These are phyloP conservation scores for Staphylotrichum tortipilum DNA, from an alignment of 495 filamentous ascomycete genomes.

Conservation along the genomic window DNA sequence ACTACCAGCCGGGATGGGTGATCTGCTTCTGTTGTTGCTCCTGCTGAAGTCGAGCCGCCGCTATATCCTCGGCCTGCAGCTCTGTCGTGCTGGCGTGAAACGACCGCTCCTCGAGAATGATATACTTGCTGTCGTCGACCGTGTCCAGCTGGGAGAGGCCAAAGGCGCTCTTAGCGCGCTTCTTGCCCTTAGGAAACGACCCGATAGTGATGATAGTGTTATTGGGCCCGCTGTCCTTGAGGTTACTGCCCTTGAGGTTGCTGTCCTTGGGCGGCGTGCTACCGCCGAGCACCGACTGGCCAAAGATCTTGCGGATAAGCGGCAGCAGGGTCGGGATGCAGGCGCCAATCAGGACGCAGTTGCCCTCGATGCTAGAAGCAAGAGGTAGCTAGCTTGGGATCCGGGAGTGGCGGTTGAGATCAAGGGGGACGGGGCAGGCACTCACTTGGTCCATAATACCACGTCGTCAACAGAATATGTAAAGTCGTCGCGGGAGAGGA, in stretches of 20 bases:
- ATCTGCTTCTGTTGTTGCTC: too few relatives aligned
- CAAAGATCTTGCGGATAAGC: slow-evolving; percentile 16
- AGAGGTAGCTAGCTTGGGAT: too few relatives aligned
- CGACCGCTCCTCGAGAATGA: slow-evolving; percentile 15
- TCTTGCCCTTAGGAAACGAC: slow-evolving; percentile 14
- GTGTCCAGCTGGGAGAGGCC: slow-evolving; percentile 9
- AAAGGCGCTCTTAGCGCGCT: not conserved
- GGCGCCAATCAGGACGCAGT: slow-evolving; percentile 17
- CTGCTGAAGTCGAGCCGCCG: too few relatives aligned
- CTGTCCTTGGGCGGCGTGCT: too few relatives aligned
- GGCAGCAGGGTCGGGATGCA: slow-evolving; percentile 21
- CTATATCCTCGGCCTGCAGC: slow-evolving; percentile 2
- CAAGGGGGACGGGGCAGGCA: too few relatives aligned
- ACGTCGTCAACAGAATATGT: slow-evolving; percentile 19
- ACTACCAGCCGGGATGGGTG: too few relatives aligned
- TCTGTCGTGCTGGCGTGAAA: slow-evolving; percentile 12
- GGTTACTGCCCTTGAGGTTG: not conserved
- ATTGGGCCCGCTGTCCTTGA: not conserved
- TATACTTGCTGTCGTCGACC: slow-evolving; percentile 15
- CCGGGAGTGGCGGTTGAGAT: too few relatives aligned
- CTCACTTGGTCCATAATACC: slow-evolving; percentile 22
- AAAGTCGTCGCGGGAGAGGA: slow-evolving; percentile 12
- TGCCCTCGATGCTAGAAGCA: slow-evolving; percentile 15
- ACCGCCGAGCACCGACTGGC: slow-evolving; percentile 9
- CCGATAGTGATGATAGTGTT: slow-evolving; percentile 17